Base-by-base conservation (phyloP, 768 basidiomycete genomes). In the Leccinum pellstonianum region DNA sequence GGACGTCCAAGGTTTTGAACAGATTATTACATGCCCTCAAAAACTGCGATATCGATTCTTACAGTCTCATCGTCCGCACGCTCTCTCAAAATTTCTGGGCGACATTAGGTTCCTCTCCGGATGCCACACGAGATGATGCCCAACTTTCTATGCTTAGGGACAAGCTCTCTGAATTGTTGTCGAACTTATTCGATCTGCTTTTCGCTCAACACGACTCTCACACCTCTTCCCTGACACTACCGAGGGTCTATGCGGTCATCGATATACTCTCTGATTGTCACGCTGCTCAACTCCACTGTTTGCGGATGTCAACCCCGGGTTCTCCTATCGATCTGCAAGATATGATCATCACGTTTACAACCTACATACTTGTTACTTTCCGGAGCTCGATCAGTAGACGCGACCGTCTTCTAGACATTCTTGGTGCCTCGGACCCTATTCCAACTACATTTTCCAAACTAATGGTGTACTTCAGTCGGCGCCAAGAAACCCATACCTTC, bases 1-100 rank as follows among this genome's bases (percentile, higher is more conserved):
- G 81, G 81, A 70, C 76, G 14, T 80, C 76, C 60, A 78, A 76
- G 62, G 78, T 77, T 10, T 62, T 80, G 15, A 66, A 74, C 37
- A 77, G 67, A 8, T 67, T 82, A 48, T 73, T 71, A 3, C 66
- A 71, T n/a, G 59, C 62, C 4, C 52, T 79, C 23, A 72, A 70
- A 56, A 56, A 52, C 27, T 57, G 63, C 5, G 75, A 81, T 55
- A 69, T 74, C 6, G 65, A 60, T 11, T 72, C 71, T 11, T 77
- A 77, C 66, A 62, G 77, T 51, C 38, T 57, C 37, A 66, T 78
- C 52, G 59, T 70, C 56, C 57, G 61, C 50, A 61, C 71, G 11
- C 59, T 81, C n/a, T 68, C 71, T 38, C 58, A 58, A 23, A 64
- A 52, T 19, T 61, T 73, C 47, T 58, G 49, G 60, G 33, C 54